These are phyloP conservation scores for Penicillium mononematosum DNA, from an alignment of 495 filamentous ascomycete species.

Conservation along the genomic window DNA sequence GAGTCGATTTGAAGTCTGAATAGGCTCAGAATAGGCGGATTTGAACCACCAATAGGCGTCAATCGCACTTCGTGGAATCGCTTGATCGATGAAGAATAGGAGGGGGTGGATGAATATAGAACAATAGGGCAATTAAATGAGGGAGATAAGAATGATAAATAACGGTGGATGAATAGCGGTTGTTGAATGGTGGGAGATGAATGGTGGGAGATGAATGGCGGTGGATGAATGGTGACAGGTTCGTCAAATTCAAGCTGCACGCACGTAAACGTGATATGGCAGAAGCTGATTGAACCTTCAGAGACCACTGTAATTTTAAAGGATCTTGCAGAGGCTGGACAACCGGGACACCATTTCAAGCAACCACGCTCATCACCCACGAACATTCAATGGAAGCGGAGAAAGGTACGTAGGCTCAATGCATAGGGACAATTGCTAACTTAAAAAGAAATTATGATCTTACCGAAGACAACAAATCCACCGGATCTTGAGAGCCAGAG, in stretches of 20 bases:
- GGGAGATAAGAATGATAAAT: background rate
- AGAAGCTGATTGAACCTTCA: background rate
- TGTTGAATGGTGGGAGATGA: background rate
- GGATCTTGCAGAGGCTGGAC: background rate
- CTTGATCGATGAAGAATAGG: background rate
- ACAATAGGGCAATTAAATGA: conserved; percentile 1
- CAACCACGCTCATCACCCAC: background rate
- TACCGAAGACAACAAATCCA: conserved; percentile 59
- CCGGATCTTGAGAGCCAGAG: conserved; percentile 51
- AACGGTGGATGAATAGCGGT: conserved; percentile 1
- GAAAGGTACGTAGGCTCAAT: background rate
- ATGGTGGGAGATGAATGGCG: background rate
- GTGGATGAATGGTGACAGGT: background rate
- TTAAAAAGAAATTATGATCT: conserved; percentile 23
- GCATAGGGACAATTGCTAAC: conserved; percentile 2
- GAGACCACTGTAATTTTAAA: background rate
- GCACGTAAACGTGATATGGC: background rate
- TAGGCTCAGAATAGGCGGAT: background rate
- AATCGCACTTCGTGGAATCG: background rate
- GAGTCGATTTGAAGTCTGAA: background rate
- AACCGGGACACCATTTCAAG: background rate
- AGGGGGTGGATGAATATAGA: background rate
- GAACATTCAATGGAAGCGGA: background rate
- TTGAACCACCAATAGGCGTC: background rate
- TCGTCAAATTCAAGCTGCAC: background rate